Conservation (phyloP, 768 basidiomycete genomes). For the Termitomyces sp. region DNA sequence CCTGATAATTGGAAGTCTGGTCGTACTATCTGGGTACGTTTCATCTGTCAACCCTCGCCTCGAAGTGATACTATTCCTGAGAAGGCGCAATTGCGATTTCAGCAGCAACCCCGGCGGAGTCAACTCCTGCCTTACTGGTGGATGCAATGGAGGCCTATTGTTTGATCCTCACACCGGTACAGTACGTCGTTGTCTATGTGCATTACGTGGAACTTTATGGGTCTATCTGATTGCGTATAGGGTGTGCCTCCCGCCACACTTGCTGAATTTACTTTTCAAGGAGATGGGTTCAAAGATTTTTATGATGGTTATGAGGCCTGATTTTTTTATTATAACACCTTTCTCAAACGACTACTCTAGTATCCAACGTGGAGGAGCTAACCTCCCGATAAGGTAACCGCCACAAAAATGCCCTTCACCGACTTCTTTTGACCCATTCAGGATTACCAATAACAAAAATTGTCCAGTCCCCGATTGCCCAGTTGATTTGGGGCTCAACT, state of each 20-base stretch:
- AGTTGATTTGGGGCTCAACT: conserved; percentile 49
- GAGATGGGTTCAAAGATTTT: conserved; percentile 40
- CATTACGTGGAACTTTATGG: background rate
- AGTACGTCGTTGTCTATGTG: conserved; percentile 26
- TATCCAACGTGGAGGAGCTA: conserved; percentile 61
- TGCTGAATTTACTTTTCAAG: conserved; percentile 62
- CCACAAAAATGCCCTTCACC: background rate
- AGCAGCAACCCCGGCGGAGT: conserved; percentile 41
- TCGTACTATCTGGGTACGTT: conserved; percentile 53
- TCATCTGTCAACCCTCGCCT: background rate
- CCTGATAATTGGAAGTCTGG: conserved; percentile 65
- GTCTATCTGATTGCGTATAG: conserved; percentile 13
- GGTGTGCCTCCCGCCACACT: conserved; percentile 65
- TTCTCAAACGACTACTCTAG: conserved; percentile 19
- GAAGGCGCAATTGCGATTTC: conserved; percentile 62
- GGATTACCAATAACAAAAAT: conserved; percentile 44
- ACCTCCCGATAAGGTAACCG: conserved; percentile 39
- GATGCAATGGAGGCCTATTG: conserved; percentile 66
- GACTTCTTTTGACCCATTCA: background rate
- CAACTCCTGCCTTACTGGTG: conserved; percentile 56
- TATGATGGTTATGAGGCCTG: conserved; percentile 51
- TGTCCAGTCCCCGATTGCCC: conserved; percentile 47
- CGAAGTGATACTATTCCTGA: conserved; percentile 32
- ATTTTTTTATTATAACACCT: background rate
- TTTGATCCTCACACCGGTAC: conserved; percentile 53